Base-by-base conservation (phyloP, 2,329 filamentous ascomycete species). In the Didymella glomerata region DNA sequence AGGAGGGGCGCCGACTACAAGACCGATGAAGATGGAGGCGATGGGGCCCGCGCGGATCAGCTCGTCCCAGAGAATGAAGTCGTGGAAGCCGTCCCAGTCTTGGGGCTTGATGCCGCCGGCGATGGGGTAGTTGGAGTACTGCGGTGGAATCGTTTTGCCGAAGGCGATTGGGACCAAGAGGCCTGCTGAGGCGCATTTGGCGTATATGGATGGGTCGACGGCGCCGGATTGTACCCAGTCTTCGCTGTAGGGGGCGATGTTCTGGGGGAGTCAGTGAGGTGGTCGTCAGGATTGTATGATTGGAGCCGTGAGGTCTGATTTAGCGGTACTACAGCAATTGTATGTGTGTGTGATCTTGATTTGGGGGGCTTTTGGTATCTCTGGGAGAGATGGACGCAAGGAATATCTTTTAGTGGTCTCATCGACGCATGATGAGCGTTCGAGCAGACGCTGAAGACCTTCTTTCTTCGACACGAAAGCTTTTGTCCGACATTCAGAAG, bases 51-150 rank as follows among this genome's bases (percentile, higher is more conserved):
- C 63, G 11, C 77, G 72, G 16, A 71, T 62, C 2, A 77, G 38
- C 50, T 78, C 76, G 45, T 78, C 73, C 68, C 70, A 72, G 9
- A 76, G 60, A 28, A 78, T 66, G 32, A 77, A 67, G 61, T 77
- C 75, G 54, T 78, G 76, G 64, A 77, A 78, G 18, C 70, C 74
- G 48, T 77, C 69, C 74, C 75, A 77, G 45, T 77, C 73, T 28
- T 64, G 63, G 6, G 71, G 50, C 4, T 62, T 61, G 45, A 76
- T 71, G 1, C 87, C 87, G 0, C 86, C 79, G 46, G 92, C 85
- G 67, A 78, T 76, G 14, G 67, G 67, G 49, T 72, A 72, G 22
- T 63, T 42, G 16, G 67, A 57, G 66, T 68, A 74, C 38, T 71
- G 63, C 7, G 58, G 47, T 1, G 71, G 71, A 20, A 73, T 73